Conservation (phyloP, 352 stramenopile species). For the Phytophthora pseudosyringae region DNA sequence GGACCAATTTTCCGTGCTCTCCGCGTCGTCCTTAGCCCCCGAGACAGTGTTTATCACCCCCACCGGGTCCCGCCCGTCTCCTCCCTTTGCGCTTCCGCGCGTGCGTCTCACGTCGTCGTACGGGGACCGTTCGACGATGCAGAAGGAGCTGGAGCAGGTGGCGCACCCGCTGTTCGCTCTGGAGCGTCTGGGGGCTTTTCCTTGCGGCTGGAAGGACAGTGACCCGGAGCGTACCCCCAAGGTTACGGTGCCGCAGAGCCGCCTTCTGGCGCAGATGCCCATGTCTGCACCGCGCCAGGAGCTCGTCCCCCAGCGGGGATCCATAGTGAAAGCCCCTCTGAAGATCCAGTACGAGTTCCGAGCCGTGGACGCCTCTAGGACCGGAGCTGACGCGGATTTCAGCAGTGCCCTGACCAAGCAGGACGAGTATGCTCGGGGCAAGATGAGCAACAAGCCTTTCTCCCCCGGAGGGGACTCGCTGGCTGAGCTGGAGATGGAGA, state of each 20-base stretch:
- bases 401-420: slow-evolving; percentile 74
- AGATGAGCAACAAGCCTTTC: slow-evolving; percentile 83
- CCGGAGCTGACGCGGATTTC: slow-evolving; percentile 55
- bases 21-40: slow-evolving; percentile 50
- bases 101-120: slow-evolving; percentile 44
- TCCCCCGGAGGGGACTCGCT: slow-evolving; percentile 70
- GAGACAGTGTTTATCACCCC: slow-evolving; percentile 58
- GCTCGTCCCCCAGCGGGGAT: slow-evolving; percentile 54
- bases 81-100: slow-evolving; percentile 49
- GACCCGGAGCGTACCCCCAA: slow-evolving; percentile 19
- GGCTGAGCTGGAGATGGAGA: slow-evolving; percentile 31
- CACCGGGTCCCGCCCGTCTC: not conserved
- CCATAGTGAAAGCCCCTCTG: slow-evolving; percentile 62
- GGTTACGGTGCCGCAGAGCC: slow-evolving; percentile 43
- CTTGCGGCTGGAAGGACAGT: slow-evolving; percentile 26
- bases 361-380: slow-evolving; percentile 36
- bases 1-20: slow-evolving; percentile 53
- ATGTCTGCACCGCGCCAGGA: slow-evolving; percentile 60
- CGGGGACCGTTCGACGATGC: slow-evolving; percentile 26
- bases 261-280: slow-evolving; percentile 74
- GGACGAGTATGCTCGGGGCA: slow-evolving; percentile 82
- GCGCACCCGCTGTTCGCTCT: slow-evolving; percentile 49
- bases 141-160: slow-evolving; percentile 36
- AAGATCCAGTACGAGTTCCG: slow-evolving; percentile 72
- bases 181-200: slow-evolving; percentile 47